Evolutionary conservation across 2,329 filamentous ascomycete genomes (phyloP), one percentile per base, ranked within the genome.

Genomic region (Colletotrichum sublineola): DNA sequence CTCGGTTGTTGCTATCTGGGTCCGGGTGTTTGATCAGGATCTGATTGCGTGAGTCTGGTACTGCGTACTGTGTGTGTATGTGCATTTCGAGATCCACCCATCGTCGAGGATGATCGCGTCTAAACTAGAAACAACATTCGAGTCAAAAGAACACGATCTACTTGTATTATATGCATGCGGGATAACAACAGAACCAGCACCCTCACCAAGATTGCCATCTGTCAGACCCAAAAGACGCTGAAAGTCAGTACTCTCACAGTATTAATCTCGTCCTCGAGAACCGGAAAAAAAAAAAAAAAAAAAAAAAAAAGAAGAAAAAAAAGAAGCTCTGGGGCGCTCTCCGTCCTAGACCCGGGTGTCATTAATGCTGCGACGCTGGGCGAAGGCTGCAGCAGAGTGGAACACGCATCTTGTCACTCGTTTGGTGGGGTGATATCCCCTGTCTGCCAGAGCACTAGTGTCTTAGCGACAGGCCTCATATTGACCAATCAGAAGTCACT

Each of bases 281-380:
- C 24, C 24, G 33, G 3, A 18, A 18, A 44, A 44, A 42, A 5
- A 40, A 40, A 2, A 33, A 56, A 57, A 61, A 24, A 24, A 24
- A 24, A 24, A 5, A 33, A 56, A 64, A 40, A 40, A 2, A 33
- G 50, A 57, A 61, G 14, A 24, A 24, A 24, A 24, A 5, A 33
- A 56, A 64, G 52, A 24, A 11, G 4, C n/a, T 50, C 46, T 24
- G 31, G 31, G 52, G 50, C 24, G 14, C 52, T 33, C 20, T 14
- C 38, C 31, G 31, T 56, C 31, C 53, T 40, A 18, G 52, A 44
- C 68, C 63, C 46, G 44, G 36, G 64, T 64, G 66, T 36, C 69
- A 64, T 72, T 55, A 72, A 65, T 64, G 66, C 60, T 58, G 58
- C 58, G 65, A 68, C 63, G 68, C 42, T 71, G 64, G 68, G 68